A percentile compares a stretch with the other conserved stretches of the same genome.
These are phyloP conservation scores for Tuber calosporum DNA, from an alignment of 495 filamentous ascomycete genomes.

Conservation along the genomic window DNA sequence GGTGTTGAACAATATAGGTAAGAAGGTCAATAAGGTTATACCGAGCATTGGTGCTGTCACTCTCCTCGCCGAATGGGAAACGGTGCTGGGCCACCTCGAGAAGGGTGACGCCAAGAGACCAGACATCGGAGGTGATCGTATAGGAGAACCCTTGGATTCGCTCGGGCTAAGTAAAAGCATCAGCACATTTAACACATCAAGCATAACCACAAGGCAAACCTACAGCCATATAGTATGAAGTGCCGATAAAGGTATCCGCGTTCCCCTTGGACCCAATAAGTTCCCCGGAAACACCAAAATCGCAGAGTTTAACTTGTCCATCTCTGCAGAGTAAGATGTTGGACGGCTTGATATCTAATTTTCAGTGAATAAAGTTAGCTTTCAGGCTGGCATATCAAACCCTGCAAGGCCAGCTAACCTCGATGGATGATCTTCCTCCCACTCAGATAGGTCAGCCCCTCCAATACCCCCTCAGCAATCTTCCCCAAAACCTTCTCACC, in stretches of 20 bases:
- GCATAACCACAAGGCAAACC: constrained; percentile 14
- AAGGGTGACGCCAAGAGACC: constrained; percentile 91
- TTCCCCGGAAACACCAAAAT: constrained; percentile 95
- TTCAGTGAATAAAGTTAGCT: neutral
- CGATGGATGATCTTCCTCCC: constrained; percentile 94
- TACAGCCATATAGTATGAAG: constrained; percentile 94
- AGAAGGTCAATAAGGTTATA: constrained; percentile 89
- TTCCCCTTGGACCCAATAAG: constrained; percentile 92
- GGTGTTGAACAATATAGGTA: constrained; percentile 93
- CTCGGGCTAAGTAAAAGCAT: constrained; percentile 53
- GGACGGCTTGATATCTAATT: constrained; percentile 85
- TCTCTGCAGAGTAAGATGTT: constrained; percentile 91
- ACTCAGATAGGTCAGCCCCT: constrained; percentile 93
- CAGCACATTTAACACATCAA: constrained; percentile 12
- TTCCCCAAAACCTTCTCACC: constrained; percentile 98
- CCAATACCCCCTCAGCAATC: constrained; percentile 89
- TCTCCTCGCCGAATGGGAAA: constrained; percentile 96
- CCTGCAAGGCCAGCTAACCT: constrained; percentile 45
- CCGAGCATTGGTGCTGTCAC: constrained; percentile 57
- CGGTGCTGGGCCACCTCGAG: constrained; percentile 96
- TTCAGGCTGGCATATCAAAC: constrained; percentile 1
- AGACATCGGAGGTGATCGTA: constrained; percentile 97
- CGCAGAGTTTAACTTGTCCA: constrained; percentile 93
- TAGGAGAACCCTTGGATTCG: constrained; percentile 95
- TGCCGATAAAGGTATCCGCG: constrained; percentile 97